Percentiles rank a stretch among this genome's conserved stretches.
These are phyloP conservation scores for Dalechampia spathulata DNA, from an alignment of 441 rosid species.

Conservation along the genomic window DNA sequence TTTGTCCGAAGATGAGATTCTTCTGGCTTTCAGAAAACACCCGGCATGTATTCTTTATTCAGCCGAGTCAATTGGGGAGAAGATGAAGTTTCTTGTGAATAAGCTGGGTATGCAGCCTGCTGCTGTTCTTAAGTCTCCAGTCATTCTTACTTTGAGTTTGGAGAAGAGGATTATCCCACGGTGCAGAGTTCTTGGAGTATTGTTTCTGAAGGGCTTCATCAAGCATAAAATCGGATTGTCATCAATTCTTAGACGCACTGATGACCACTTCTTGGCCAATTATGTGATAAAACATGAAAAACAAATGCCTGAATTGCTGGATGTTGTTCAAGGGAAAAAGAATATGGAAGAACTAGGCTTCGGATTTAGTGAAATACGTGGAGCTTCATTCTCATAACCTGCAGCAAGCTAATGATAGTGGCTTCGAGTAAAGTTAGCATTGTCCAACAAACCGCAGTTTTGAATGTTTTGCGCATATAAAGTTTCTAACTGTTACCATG, in stretches of 20 bases:
- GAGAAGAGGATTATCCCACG: conserved; percentile 15
- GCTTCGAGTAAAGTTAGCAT: too few species aligned
- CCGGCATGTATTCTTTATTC: conserved; percentile 14
- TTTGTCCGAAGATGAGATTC: conserved; percentile 22
- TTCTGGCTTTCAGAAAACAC: conserved; percentile 3
- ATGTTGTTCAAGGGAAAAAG: neutral
- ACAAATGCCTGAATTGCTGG: conserved; percentile 15
- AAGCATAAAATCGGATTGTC: neutral
- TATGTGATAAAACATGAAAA: neutral
- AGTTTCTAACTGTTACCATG: too few species aligned
- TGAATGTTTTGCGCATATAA: too few species aligned
- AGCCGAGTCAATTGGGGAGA: neutral
- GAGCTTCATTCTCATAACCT: too few species aligned
- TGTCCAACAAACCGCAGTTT: too few species aligned
- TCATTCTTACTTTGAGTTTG: neutral
- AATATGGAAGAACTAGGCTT: neutral
- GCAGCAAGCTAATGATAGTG: too few species aligned
- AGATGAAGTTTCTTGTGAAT: too few species aligned
- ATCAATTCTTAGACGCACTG: neutral
- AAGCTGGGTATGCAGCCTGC: neutral
- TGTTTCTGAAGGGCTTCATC: conserved; percentile 11
- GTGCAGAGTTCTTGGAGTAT: neutral
- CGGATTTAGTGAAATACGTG: neutral
- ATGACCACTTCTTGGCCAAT: neutral
- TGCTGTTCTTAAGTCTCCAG: too few species aligned